Base-by-base conservation (phyloP, 495 filamentous ascomycete species). In the Podospora comata region DNA sequence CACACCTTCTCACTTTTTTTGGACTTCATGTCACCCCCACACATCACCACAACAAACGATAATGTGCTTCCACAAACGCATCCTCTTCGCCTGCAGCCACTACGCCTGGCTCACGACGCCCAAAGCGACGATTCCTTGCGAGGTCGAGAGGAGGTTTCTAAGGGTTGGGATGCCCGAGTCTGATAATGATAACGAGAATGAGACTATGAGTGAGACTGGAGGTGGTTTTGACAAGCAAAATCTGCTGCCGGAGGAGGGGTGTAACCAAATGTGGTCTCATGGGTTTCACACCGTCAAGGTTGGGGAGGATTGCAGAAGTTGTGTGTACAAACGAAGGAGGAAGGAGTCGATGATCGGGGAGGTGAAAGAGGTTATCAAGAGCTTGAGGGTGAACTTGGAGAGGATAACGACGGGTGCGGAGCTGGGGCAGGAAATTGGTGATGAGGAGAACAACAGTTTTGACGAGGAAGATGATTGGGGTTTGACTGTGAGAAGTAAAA, bases 61-160 rank as follows among this genome's bases (percentile, higher is more conserved):
- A 6, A 79, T 79, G 77, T 79, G 77, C 59, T 69, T 62, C 54
- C 75, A 78, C 69, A 18, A 53, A 2, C 71, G 76, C 39, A 26
- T 71, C 56, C 18, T 79, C 48, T 77, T 64, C 54, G 53, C 7
- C 62, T 80, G 78, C 70, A 60, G 57, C 19, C 78, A 80, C 62
- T 65, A 61, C 53, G 62, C 20, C 34, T 79, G 71, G 74, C 65
- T 64, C 4, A 32, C 26, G 20, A 13, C 69, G 11, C 27, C 68
- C 44, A 34, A 23, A 16, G 62, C 53, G 15, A 16, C 13, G 2
- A 16, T 48, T 48, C 39, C 39, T 48, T 80, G 78, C 67, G 19
- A 27, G 15, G 20, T 30, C 2, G 73, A 77, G 60, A 5, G 60
- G 59, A 56, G 39, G 11, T 74, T 74, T 28, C n/a, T 67, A 20